Conservation (phyloP, 768 basidiomycete species). For the Lentinula sp. region DNA sequence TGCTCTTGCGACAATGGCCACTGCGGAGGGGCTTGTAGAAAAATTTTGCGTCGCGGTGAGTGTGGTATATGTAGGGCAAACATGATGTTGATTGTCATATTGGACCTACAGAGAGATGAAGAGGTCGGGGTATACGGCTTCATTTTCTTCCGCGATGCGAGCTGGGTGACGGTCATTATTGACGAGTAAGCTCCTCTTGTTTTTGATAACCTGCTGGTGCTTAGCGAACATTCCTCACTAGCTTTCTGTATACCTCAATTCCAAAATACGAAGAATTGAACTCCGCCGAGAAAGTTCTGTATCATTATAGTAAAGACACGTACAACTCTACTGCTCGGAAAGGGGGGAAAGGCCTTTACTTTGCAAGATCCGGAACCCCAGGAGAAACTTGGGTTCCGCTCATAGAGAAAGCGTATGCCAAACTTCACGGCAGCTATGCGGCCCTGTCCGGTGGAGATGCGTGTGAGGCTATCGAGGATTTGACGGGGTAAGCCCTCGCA, state of each 20-base stretch:
- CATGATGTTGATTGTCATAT: background rate
- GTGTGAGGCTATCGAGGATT: constrained; percentile 50
- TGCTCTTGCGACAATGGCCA: constrained; percentile 43
- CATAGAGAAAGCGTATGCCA: constrained; percentile 55
- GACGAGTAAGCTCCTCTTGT: constrained; percentile 40
- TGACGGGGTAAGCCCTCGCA: constrained; percentile 41
- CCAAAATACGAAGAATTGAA: constrained; percentile 49
- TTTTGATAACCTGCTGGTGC: background rate
- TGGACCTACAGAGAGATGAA: constrained; percentile 34
- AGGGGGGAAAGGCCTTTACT: constrained; percentile 41
- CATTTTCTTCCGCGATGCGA: constrained; percentile 46
- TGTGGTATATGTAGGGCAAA: background rate
- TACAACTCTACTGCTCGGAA: constrained; percentile 40
- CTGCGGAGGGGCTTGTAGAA: constrained; percentile 37
- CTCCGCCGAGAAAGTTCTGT: constrained; percentile 31
- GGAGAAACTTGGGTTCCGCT: constrained; percentile 55
- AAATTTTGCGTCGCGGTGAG: constrained; percentile 46
- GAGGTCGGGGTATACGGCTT: constrained; percentile 53
- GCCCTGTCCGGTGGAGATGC: constrained; percentile 31
- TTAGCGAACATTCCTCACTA: constrained; percentile 12
- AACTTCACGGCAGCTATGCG: constrained; percentile 39
- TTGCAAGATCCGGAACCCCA: constrained; percentile 39
- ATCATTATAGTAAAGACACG: constrained; percentile 42
- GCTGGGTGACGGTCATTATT: constrained; percentile 48
- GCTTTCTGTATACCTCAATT: constrained; percentile 41